phyloP scores from a whole-genome alignment of 106 monocot species.

The Allium cepa region DNA sequence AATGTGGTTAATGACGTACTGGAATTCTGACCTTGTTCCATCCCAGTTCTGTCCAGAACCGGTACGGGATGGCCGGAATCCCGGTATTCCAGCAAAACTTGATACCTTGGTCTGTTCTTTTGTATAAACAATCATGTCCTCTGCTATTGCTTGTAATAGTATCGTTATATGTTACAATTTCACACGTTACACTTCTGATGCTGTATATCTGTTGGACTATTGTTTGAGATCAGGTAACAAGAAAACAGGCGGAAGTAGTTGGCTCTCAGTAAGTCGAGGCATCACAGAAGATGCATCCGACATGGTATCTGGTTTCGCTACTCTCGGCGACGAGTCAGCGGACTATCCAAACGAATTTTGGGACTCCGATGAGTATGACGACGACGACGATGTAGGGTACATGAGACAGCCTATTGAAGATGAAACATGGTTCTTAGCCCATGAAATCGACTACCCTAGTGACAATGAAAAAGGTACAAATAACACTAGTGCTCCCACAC shows the following conservation, averaged over 20 bases:
- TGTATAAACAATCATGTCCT: too few relatives aligned
- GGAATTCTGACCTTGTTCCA: too few relatives aligned
- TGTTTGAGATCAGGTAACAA: slow-evolving; percentile 55
- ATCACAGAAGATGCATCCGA: slow-evolving; percentile 94
- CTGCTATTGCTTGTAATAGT: too few relatives aligned
- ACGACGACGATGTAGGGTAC: slow-evolving; percentile 96
- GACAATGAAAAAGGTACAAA: slow-evolving; percentile 84
- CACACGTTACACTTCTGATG: too few relatives aligned
- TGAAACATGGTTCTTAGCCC: slow-evolving; percentile 97
- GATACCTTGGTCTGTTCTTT: too few relatives aligned
- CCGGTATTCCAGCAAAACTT: too few relatives aligned
- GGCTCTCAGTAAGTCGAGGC: slow-evolving; percentile 98
- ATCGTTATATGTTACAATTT: too few relatives aligned
- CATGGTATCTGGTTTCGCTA: slow-evolving; percentile 95
- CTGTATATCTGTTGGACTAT: background rate
- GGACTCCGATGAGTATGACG: slow-evolving; percentile 99
- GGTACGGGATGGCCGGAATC: too few relatives aligned
- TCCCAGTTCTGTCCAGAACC: too few relatives aligned
- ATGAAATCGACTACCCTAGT: slow-evolving; percentile 99
- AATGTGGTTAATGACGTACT: too few relatives aligned
- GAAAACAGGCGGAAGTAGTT: slow-evolving; percentile 55
- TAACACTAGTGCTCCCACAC: slow-evolving; percentile 5
- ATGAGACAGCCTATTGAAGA: slow-evolving; percentile 98
- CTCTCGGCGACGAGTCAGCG: slow-evolving; percentile 85
- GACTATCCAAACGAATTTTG: slow-evolving; percentile 97